Evolutionary conservation across 75 land plant species (phyloP).

Genomic region (Cunninghamia lanceolata): DNA sequence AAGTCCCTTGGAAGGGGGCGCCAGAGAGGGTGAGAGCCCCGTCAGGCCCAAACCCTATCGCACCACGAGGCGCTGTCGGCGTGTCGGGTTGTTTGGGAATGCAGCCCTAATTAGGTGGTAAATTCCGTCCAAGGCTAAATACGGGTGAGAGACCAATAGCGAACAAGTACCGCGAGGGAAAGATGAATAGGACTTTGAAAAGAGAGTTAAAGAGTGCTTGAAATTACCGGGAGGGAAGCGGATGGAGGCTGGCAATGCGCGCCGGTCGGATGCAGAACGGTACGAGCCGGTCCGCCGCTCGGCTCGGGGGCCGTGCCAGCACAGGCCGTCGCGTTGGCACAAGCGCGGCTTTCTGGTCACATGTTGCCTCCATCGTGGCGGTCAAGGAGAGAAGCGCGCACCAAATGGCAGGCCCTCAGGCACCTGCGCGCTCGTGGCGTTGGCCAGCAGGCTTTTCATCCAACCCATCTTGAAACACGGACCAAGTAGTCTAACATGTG

Average conservation of each 20-base stretch:
- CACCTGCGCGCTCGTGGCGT: constrained; percentile 19
- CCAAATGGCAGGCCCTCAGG: background rate
- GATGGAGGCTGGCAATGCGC: too few relatives aligned
- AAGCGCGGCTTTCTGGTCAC: background rate
- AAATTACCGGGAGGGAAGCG: too few relatives aligned
- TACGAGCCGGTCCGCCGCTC: constrained; percentile 7
- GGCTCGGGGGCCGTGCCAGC: constrained; percentile 11
- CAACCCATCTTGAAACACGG: constrained; percentile 41
- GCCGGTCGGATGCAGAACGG: constrained; percentile 7
- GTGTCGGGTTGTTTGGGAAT: too few relatives aligned
- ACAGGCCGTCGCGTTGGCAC: constrained; percentile 13
- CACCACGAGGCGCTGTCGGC: too few relatives aligned
- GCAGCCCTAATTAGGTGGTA: too few relatives aligned
- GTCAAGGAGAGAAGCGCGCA: background rate
- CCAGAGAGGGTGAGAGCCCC: constrained; percentile 9
- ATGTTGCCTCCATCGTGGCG: background rate
- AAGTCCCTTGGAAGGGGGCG: background rate
- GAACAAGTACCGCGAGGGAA: too few relatives aligned
- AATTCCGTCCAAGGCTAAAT: too few relatives aligned
- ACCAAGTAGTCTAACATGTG: too few relatives aligned
- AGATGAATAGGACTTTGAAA: too few relatives aligned
- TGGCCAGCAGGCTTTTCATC: constrained; percentile 26
- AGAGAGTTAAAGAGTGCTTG: too few relatives aligned
- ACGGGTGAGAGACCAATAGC: too few relatives aligned
- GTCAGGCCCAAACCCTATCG: background rate